phyloP scores from a whole-genome alignment of 2,329 filamentous ascomycete genomes.

The Exophiala calicioides region DNA sequence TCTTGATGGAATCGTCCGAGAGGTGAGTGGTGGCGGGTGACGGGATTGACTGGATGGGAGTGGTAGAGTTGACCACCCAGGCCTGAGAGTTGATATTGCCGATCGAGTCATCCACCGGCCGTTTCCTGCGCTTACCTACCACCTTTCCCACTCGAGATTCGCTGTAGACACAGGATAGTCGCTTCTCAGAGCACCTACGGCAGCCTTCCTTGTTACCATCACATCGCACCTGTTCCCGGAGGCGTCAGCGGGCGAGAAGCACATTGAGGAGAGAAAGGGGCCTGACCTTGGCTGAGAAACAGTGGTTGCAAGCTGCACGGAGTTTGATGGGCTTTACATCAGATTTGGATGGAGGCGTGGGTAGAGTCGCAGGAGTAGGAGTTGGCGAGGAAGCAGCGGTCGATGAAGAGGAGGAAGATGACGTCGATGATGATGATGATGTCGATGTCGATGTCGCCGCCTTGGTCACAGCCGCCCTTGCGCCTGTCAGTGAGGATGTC shows the following conservation, averaged over 20 bases:
- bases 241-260: slow-evolving; percentile 4
- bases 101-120: slow-evolving; percentile 26
- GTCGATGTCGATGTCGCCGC: slow-evolving; percentile 5
- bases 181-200: slow-evolving; percentile 30
- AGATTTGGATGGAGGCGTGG: slow-evolving; percentile 14
- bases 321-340: slow-evolving; percentile 30
- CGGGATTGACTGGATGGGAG: slow-evolving; percentile 24
- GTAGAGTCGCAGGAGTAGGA: slow-evolving; percentile 10
- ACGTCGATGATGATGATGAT: slow-evolving; percentile 3
- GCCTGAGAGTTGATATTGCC: slow-evolving; percentile 23
- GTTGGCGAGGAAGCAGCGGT: slow-evolving; percentile 7
- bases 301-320: slow-evolving; percentile 31
- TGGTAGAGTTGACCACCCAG: slow-evolving; percentile 19
- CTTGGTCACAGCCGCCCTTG: slow-evolving; percentile 18
- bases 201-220: slow-evolving; percentile 32
- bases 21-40: slow-evolving; percentile 28
- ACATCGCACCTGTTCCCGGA: slow-evolving; percentile 28
- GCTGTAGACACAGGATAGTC: slow-evolving; percentile 30
- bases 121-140: slow-evolving; percentile 32
- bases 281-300: slow-evolving; percentile 31
- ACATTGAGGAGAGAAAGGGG: background rate
- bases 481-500: slow-evolving; percentile 22
- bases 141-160: slow-evolving; percentile 32
- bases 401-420: background rate
- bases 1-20: slow-evolving; percentile 21